A percentile compares a stretch with the other conserved stretches of the same genome.
phyloP scores from a whole-genome alignment of 1,139 yeast genomes.

The Nadsonia starkeyi-henricii region DNA sequence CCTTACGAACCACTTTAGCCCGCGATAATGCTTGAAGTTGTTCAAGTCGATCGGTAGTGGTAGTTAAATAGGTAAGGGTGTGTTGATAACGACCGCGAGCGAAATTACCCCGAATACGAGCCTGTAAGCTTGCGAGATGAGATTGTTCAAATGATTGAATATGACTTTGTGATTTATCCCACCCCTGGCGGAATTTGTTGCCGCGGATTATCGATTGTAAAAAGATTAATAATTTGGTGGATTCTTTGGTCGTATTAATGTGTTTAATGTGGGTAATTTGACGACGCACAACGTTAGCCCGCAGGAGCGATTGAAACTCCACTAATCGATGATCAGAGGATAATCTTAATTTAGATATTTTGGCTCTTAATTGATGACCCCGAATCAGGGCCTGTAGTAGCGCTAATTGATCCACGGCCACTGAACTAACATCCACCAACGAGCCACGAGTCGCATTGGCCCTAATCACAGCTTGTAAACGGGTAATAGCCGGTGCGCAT shows the following conservation, averaged over 20 bases:
- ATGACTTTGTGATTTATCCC: neutral
- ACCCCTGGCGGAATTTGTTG: constrained; percentile 2
- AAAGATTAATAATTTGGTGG: neutral
- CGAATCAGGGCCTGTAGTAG: neutral
- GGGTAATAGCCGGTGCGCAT: constrained; percentile 10
- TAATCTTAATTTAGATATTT: neutral
- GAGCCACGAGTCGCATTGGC: too few relatives aligned
- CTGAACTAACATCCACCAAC: too few relatives aligned
- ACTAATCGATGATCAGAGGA: neutral
- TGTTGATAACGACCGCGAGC: neutral
- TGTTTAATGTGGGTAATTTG: constrained; percentile 3
- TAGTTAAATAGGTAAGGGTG: neutral
- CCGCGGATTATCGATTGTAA: constrained; percentile 21
- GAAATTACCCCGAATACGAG: constrained; percentile 6
- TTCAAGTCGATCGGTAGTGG: neutral
- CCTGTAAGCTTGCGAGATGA: constrained; percentile 8
- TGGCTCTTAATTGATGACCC: too few relatives aligned
- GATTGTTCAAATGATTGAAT: neutral
- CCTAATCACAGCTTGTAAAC: constrained; percentile 17
- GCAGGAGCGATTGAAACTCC: neutral
- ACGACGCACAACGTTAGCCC: constrained; percentile 3
- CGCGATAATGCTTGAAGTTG: constrained; percentile 31
- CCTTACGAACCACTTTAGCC: constrained; percentile 37
- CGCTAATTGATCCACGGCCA: neutral
- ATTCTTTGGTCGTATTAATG: neutral